Evolutionary conservation across 2,329 filamentous ascomycete species (phyloP), one percentile per base, ranked within the genome.

Genomic region (Botrytis byssoidea): DNA sequence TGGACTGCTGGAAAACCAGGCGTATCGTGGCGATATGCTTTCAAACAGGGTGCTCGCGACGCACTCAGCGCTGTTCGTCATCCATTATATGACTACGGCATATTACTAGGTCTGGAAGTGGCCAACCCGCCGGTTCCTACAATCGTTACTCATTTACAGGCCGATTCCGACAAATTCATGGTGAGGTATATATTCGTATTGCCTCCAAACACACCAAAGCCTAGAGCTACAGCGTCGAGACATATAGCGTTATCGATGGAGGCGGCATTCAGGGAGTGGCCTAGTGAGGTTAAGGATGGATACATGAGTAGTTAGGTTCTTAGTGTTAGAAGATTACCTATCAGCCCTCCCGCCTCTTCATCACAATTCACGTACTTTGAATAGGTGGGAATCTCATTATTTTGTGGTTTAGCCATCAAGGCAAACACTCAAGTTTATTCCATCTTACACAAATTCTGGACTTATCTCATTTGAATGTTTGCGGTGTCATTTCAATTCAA

Each of bases 41-140:
- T 51, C 61, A 64, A 64, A 63, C 10, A 42, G 22, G 37, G 37
- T 8, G 37, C 35, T 65, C 61, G 61, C 16, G 57, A 60, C 7
- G 57, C 57, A 35, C 57, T 60, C 12, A 8, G 20, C 20, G 57
- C 57, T 35, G 42, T 32, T 6, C 20, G 9, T 48, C 64, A 66
- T 35, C 64, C 64, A 18, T 29, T 66, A 25, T 22, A 35, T 46
- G 44, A 66, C 18, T 7, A 66, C 12, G 64, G 64, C 22, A 29
- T 66, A 22, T 29, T 66, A 66, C 44, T 66, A n/a, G 64, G 42
- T 8, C 64, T 66, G n/a, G 64, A 66, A 25, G 64, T 66, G 8
- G 64, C 64, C 40, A 29, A 20, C 9, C 6, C n/a, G 20, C 37
- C 29, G 12, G 40, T 20, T 42, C 16, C 20, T 14, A 32, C 1